These are phyloP conservation scores for Phialemoniopsis sp. DNA, from an alignment of 2,329 filamentous ascomycete genomes.

Conservation along the genomic window DNA sequence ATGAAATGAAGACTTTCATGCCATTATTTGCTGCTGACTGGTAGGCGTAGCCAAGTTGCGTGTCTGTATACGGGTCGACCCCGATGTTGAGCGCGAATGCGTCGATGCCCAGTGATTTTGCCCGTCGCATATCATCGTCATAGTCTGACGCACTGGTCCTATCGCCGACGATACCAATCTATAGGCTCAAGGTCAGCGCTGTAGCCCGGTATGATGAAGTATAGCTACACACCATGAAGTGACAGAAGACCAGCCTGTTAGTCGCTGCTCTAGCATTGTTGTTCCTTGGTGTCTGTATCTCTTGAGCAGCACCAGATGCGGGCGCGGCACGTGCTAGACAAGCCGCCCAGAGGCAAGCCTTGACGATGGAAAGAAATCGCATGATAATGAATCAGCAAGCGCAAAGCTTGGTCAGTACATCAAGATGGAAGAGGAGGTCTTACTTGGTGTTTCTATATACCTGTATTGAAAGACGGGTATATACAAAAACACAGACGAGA, in stretches of 20 bases:
- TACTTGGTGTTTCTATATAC: too few species aligned
- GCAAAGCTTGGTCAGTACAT: too few species aligned
- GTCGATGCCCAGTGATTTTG: slow-evolving; percentile 17
- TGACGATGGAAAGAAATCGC: too few species aligned
- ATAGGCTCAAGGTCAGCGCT: neutral
- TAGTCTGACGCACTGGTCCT: neutral
- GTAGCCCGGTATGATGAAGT: neutral
- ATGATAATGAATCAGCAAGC: too few species aligned
- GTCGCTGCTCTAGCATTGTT: too few species aligned
- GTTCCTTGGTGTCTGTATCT: too few species aligned
- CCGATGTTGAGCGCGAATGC: slow-evolving; percentile 23
- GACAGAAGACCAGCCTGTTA: slow-evolving; percentile 1
- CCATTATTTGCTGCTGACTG: slow-evolving; percentile 38
- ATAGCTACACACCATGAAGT: neutral
- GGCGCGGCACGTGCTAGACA: too few species aligned
- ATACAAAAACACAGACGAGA: too few species aligned
- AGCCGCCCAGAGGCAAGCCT: too few species aligned
- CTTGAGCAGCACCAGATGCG: too few species aligned
- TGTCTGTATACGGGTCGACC: slow-evolving; percentile 33
- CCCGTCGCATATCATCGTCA: slow-evolving; percentile 12
- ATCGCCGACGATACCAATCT: slow-evolving; percentile 1
- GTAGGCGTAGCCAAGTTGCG: slow-evolving; percentile 44
- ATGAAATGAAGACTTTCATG: slow-evolving; percentile 48
- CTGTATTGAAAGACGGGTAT: too few species aligned
- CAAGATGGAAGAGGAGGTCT: too few species aligned